phyloP scores from a whole-genome alignment of 1,284 basidiomycete species.

The Naganishia liquefaciens region DNA sequence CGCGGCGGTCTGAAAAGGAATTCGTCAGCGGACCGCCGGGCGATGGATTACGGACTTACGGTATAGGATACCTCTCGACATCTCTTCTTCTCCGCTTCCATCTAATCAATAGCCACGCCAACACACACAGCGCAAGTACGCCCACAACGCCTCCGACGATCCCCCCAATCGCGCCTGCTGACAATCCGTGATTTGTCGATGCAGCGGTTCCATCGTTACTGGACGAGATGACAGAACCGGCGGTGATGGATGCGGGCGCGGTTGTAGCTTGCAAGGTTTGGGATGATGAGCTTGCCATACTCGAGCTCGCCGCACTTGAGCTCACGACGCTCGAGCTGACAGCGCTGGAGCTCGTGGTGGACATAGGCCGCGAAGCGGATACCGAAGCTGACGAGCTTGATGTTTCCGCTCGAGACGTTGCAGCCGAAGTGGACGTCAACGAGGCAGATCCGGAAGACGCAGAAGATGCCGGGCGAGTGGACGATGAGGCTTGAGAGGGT shows the following conservation, averaged over 20 bases:
- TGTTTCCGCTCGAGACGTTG: background rate
- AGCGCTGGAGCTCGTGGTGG: background rate
- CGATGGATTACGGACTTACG: constrained; percentile 40
- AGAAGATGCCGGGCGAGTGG: background rate
- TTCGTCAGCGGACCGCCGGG: constrained; percentile 14
- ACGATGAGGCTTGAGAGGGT: too few species aligned
- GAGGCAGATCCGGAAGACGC: background rate
- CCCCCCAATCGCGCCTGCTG: constrained; percentile 47
- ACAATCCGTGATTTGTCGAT: constrained; percentile 33
- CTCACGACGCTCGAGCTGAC: constrained; percentile 1
- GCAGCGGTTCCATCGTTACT: constrained; percentile 28
- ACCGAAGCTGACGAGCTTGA: background rate
- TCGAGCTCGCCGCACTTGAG: constrained; percentile 17
- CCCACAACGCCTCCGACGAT: constrained; percentile 49
- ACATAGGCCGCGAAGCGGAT: background rate
- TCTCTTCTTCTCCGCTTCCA: constrained; percentile 45
- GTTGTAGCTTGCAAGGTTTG: constrained; percentile 11
- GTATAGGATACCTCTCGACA: constrained; percentile 42
- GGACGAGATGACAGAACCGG: constrained; percentile 28
- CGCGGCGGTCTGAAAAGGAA: constrained; percentile 41
- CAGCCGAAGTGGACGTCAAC: background rate
- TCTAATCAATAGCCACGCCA: constrained; percentile 34
- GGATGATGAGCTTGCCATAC: constrained; percentile 18
- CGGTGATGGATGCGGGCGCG: constrained; percentile 21
- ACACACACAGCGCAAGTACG: constrained; percentile 38